A percentile compares a stretch with the other conserved stretches of the same genome.
Evolutionary conservation across 495 filamentous ascomycete species (phyloP).

Genomic region (Aspergillus carlsbadensis): DNA sequence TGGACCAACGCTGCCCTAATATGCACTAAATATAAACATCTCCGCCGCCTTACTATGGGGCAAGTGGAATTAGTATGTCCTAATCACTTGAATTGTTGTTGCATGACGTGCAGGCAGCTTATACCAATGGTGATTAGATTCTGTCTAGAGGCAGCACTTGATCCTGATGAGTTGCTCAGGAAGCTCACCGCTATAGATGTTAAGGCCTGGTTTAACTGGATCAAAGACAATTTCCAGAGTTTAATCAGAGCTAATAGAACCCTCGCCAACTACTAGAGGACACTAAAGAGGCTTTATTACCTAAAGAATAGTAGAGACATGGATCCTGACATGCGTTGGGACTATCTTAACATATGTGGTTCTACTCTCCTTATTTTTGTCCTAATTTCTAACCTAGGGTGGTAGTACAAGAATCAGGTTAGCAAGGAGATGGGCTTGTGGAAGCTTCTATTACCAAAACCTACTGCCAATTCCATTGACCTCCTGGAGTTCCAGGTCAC

Average conservation of each 20-base stretch:
- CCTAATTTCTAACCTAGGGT: background rate
- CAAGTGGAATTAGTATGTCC: no score
- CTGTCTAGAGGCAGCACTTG: no score
- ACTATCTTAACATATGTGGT: background rate
- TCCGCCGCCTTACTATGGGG: no score
- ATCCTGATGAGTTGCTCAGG: background rate
- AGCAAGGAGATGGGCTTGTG: background rate
- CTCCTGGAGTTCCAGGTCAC: background rate
- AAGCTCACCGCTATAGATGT: constrained; percentile 7
- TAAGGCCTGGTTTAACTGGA: constrained; percentile 18
- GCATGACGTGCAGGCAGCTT: no score
- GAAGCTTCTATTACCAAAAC: background rate
- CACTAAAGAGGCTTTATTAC: constrained; percentile 15
- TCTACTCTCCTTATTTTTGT: no score
- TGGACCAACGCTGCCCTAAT: no score
- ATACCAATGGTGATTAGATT: no score
- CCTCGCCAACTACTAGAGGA: constrained; percentile 12
- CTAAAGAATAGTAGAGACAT: constrained; percentile 6
- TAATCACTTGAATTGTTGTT: no score
- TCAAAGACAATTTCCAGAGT: constrained; percentile 9
- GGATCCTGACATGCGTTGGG: background rate
- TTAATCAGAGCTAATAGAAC: constrained; percentile 8
- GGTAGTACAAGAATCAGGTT: background rate
- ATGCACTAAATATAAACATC: no score
- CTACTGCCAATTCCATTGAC: background rate